These are phyloP conservation scores for Bacidia rubella DNA, from an alignment of 495 filamentous ascomycete genomes.

Conservation along the genomic window DNA sequence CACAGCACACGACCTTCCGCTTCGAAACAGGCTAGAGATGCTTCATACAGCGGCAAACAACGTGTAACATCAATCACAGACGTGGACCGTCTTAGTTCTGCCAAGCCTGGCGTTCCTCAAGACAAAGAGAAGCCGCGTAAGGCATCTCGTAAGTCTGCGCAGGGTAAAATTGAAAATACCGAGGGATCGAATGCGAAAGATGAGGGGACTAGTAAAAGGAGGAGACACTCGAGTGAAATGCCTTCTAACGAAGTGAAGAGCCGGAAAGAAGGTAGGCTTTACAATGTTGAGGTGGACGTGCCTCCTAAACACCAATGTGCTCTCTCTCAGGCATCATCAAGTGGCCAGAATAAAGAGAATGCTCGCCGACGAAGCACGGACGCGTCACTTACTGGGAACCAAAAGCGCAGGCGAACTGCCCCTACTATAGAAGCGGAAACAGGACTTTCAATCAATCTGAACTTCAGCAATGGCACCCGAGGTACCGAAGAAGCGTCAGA, in stretches of 20 bases:
- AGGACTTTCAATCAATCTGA: neutral
- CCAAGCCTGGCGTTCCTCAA: neutral
- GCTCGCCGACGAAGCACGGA: neutral
- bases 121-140: neutral
- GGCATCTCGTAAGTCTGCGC: neutral
- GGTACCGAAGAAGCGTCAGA: neutral
- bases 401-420: conserved; percentile 14
- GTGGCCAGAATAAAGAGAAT: neutral
- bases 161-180: neutral
- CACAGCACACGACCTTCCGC: conserved; percentile 21
- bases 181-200: neutral
- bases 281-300: neutral
- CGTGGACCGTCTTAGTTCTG: neutral
- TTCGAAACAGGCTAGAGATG: conserved; percentile 24
- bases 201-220: neutral
- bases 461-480: neutral
- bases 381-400: neutral
- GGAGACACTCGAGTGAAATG: conserved; percentile 10
- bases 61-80: conserved; percentile 13
- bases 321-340: neutral
- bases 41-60: conserved; percentile 18
- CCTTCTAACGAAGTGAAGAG: conserved; percentile 27
- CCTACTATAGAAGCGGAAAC: neutral
- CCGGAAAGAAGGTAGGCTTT: neutral
- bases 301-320: neutral